Conservation (phyloP, 176 grass and related monocot genomes). For the Triticum dicoccoides region DNA sequence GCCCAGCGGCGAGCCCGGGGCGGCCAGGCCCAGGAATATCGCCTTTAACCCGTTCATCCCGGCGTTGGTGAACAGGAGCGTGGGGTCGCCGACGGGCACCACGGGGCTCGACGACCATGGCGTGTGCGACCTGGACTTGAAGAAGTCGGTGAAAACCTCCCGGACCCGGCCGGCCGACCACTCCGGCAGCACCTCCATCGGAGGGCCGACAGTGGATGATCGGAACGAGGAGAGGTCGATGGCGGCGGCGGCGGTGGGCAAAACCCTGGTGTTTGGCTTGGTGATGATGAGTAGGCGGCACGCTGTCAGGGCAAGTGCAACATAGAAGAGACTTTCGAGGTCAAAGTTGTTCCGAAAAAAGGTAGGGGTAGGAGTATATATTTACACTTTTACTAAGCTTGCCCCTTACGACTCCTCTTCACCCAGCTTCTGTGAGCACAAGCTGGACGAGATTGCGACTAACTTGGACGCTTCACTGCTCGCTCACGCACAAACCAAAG, state of each 20-base stretch:
- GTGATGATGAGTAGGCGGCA: neutral
- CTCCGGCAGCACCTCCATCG: constrained; percentile 17
- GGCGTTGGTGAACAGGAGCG: constrained; percentile 84
- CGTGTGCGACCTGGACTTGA: constrained; percentile 57
- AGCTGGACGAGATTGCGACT: too few relatives aligned
- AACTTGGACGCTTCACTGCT: too few relatives aligned
- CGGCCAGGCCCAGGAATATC: constrained; percentile 64
- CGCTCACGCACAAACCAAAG: too few relatives aligned
- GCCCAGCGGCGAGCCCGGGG: constrained; percentile 54
- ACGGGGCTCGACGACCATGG: constrained; percentile 76
- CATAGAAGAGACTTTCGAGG: too few relatives aligned
- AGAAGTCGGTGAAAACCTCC: constrained; percentile 51
- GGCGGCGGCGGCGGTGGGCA: neutral
- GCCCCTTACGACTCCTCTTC: too few relatives aligned
- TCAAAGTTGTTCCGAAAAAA: too few relatives aligned
- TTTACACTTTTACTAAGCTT: too few relatives aligned
- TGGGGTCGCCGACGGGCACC: constrained; percentile 77
- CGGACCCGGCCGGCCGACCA: constrained; percentile 62
- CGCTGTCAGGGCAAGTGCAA: neutral
- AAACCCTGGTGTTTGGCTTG: constrained; percentile 28
- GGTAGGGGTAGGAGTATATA: too few relatives aligned
- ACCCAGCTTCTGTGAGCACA: too few relatives aligned
- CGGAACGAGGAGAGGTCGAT: neutral
- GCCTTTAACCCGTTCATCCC: constrained; percentile 93
- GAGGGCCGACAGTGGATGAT: neutral